These are phyloP conservation scores for Aristolochia fimbriata DNA, from an alignment of 164 flowering plant species.

Conservation along the genomic window DNA sequence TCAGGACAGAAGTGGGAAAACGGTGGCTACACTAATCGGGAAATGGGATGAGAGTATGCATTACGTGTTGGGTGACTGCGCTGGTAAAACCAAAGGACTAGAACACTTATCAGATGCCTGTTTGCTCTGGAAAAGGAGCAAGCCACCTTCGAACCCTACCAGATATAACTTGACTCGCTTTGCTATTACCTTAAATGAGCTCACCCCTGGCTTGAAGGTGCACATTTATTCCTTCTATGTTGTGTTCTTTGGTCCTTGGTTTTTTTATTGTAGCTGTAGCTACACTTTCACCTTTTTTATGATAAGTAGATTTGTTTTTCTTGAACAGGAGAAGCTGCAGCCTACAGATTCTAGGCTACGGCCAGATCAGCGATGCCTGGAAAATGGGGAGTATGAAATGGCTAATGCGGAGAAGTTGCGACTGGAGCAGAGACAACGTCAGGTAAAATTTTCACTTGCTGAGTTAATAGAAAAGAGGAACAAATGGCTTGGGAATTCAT, in stretches of 20 bases:
- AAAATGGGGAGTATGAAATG: constrained; percentile 84
- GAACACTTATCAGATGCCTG: constrained; percentile 38
- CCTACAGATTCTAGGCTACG: constrained; percentile 92
- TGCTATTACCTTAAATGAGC: constrained; percentile 64
- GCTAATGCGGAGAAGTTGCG: constrained; percentile 86
- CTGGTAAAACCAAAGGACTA: constrained; percentile 48
- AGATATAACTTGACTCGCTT: constrained; percentile 71
- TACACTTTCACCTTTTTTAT: too few species aligned
- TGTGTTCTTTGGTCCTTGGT: too few species aligned
- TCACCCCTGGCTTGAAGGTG: constrained; percentile 67
- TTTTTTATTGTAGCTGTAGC: background rate
- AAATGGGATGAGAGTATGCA: constrained; percentile 99
- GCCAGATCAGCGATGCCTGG: constrained; percentile 85
- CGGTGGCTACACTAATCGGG: constrained; percentile 81
- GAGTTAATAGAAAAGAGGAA: background rate
- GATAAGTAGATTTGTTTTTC: too few species aligned
- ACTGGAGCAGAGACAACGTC: constrained; percentile 87
- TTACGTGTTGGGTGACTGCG: constrained; percentile 63
- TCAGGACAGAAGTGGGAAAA: constrained; percentile 74
- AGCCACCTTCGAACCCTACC: constrained; percentile 41
- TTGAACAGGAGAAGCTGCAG: constrained; percentile 67
- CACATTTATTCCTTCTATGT: background rate
- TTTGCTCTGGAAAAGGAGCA: constrained; percentile 61
- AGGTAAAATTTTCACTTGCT: constrained; percentile 29
- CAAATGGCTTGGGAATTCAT: too few species aligned